These are phyloP conservation scores for Trichoderma koningiopsis DNA, from an alignment of 2,329 filamentous ascomycete genomes.

Conservation along the genomic window DNA sequence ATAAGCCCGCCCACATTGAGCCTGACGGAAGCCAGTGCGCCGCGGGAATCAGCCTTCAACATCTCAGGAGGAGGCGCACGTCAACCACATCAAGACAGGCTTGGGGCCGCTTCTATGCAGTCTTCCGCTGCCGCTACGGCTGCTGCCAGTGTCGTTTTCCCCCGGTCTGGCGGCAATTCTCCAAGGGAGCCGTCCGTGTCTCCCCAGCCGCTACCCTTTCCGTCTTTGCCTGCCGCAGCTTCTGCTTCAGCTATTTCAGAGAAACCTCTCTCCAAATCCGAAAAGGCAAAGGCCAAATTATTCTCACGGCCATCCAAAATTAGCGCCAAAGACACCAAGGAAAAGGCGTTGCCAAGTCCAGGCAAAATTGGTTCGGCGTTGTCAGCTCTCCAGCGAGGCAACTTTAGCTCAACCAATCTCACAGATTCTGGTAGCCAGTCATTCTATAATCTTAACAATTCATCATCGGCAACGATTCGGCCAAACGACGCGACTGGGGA, in stretches of 20 bases:
- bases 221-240: slow-evolving; percentile 42
- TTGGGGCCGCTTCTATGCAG: slow-evolving; percentile 53
- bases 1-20: slow-evolving; percentile 64
- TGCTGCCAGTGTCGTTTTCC: slow-evolving; percentile 72
- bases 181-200: slow-evolving; percentile 46
- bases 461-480: slow-evolving; percentile 75
- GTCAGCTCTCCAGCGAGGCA: slow-evolving; percentile 64
- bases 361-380: slow-evolving; percentile 69
- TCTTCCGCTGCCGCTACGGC: slow-evolving; percentile 67
- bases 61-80: slow-evolving; percentile 52
- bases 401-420: slow-evolving; percentile 73
- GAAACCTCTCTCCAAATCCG: slow-evolving; percentile 58
- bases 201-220: slow-evolving; percentile 40
- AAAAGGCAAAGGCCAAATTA: slow-evolving; percentile 79
- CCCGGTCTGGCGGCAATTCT: slow-evolving; percentile 61
- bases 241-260: slow-evolving; percentile 49
- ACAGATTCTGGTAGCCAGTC: slow-evolving; percentile 63
- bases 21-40: slow-evolving; percentile 65
- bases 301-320: slow-evolving; percentile 79
- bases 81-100: slow-evolving; percentile 64
- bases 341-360: slow-evolving; percentile 71
- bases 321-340: slow-evolving; percentile 66
- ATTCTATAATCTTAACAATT: slow-evolving; percentile 74
- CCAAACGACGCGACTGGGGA: slow-evolving; percentile 56
- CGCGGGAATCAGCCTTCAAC: slow-evolving; percentile 58